Evolutionary conservation across 148 eudicot species (phyloP), one percentile per base, ranked within the genome.

Genomic region (Mesembryanthemum crystallinum): DNA sequence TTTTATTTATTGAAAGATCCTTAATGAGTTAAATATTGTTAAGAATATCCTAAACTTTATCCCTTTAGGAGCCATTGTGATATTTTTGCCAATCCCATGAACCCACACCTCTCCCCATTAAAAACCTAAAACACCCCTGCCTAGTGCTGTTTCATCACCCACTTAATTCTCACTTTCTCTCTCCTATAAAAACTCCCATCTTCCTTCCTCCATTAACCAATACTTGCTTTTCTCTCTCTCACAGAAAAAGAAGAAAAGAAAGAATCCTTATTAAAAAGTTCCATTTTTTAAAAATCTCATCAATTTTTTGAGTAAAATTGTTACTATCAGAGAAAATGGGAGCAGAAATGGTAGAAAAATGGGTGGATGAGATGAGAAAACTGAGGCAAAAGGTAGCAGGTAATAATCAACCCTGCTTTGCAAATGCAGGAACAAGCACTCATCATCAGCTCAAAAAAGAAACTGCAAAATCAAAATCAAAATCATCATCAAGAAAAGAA

Each of bases 311-410:
- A 74, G 67, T 45, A 13, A 47, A 8, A 4, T 8, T n/a, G 39
- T 35, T n/a, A n/a, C n/a, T n/a, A n/a, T n/a, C n/a, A 47, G 18
- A 79, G 9, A 39, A 14, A 62, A 84, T 82, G 90, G 73, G 77
- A 29, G 82, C 80, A 24, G 80, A 23, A 47, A 64, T 79, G 66
- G 79, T 75, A 33, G 82, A 82, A 43, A 72, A 72, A 27, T 88
- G 87, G 80, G 62, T 79, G 42, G 83, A 76, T 32, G 89, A 88
- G 74, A 29, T 86, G 6, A 66, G 67, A 27, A 87, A 87, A 69
- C 76, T 87, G 23, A 75, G 74, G 52, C 83, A 76, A 78, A 88
- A 82, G 71, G 78, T 80, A 27, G 39, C 18, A 54, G 74, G 64
- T 24, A 62, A 66, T 71, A 82, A 81, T 32, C 81, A 81, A 8